Conservation (phyloP, 345 rosid species). For the Stellera chamaejasme region DNA sequence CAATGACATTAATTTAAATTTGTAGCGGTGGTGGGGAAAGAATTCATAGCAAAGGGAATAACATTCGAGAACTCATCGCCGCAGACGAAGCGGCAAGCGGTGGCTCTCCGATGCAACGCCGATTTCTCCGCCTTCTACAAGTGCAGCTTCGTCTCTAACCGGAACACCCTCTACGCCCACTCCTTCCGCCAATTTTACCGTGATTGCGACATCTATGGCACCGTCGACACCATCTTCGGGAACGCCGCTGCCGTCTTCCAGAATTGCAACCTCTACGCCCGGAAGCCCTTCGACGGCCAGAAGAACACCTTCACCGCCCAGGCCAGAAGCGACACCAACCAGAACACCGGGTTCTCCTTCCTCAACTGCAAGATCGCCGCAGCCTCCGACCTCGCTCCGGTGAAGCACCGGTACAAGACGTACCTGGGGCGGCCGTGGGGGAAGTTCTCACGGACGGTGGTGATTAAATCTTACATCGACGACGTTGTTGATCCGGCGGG, state of each 20-base stretch:
- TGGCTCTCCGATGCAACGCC: conserved; percentile 61
- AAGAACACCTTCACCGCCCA: conserved; percentile 66
- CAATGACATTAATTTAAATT: neutral
- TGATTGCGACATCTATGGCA: conserved; percentile 69
- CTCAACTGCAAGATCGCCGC: conserved; percentile 56
- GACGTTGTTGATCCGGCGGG: conserved; percentile 62
- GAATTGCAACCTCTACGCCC: conserved; percentile 59
- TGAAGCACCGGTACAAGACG: conserved; percentile 31
- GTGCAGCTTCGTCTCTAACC: conserved; percentile 70
- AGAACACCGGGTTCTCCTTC: conserved; percentile 61
- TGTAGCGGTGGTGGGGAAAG: conserved; percentile 57
- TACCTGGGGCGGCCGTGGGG: conserved; percentile 85
- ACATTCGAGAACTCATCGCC: conserved; percentile 76
- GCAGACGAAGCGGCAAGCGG: conserved; percentile 79
- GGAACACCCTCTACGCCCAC: conserved; percentile 72
- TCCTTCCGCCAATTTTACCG: conserved; percentile 67
- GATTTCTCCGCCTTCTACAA: conserved; percentile 64
- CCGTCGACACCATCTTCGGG: conserved; percentile 66
- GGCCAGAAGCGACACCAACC: conserved; percentile 45
- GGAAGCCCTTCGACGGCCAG: conserved; percentile 50
- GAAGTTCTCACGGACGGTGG: conserved; percentile 60
- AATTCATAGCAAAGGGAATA: conserved; percentile 75
- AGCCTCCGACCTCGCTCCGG: conserved; percentile 52
- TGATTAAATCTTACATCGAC: conserved; percentile 42
- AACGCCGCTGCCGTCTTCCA: conserved; percentile 72